phyloP scores from a whole-genome alignment of 2,329 filamentous ascomycete genomes.

The Microascus cirrosus region DNA sequence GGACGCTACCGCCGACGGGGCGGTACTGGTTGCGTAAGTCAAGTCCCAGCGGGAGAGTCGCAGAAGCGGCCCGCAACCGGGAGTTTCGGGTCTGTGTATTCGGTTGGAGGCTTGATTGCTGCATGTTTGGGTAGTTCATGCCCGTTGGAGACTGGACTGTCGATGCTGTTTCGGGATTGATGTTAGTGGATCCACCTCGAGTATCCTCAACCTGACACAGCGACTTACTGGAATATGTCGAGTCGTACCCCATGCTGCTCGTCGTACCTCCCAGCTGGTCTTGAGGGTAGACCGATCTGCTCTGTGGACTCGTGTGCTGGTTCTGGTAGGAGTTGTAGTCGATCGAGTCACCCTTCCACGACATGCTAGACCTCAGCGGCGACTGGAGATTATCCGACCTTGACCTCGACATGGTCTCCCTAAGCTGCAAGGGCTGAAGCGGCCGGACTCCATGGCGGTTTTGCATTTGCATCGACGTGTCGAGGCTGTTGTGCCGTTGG shows the following conservation, averaged over 20 bases:
- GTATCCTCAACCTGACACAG: neutral
- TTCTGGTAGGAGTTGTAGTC: conserved; percentile 43
- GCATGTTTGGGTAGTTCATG: conserved; percentile 32
- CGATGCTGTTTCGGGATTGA: conserved; percentile 20
- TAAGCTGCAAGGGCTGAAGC: conserved; percentile 46
- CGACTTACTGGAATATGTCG: conserved; percentile 39
- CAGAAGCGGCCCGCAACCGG: conserved; percentile 37
- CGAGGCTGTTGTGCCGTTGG: conserved; percentile 34
- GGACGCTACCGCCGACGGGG: conserved; percentile 18
- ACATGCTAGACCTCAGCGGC: conserved; percentile 47
- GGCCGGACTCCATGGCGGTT: conserved; percentile 34
- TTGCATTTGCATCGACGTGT: conserved; percentile 31
- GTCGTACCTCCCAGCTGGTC: conserved; percentile 31
- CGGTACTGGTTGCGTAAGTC: conserved; percentile 35
- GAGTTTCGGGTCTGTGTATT: conserved; percentile 28
- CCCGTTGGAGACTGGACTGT: conserved; percentile 37
- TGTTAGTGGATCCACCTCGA: neutral
- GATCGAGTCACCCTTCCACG: conserved; percentile 50
- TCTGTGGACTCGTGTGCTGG: conserved; percentile 32
- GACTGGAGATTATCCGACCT: conserved; percentile 48
- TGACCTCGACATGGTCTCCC: conserved; percentile 44
- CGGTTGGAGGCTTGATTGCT: conserved; percentile 24
- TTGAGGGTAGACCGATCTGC: conserved; percentile 37
- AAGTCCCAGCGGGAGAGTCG: conserved; percentile 30
- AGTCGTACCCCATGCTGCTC: conserved; percentile 35